Base-by-base conservation (phyloP, 331 rosid species). In the Quercus phellos region DNA sequence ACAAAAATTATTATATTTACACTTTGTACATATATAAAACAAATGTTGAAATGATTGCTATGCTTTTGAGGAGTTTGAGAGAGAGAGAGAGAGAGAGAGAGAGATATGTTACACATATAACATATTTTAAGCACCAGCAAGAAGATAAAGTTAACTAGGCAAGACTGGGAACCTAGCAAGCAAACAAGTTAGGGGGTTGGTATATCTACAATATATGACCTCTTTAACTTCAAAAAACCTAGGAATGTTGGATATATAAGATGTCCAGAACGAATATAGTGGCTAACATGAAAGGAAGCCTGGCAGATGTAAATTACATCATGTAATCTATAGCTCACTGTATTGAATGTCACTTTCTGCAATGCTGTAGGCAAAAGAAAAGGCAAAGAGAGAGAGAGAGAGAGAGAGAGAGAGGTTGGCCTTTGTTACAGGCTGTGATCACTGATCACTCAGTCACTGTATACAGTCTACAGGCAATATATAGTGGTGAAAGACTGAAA, bases 41-140 rank as follows among this genome's bases (percentile, higher is more conserved):
- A 79, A 82, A 68, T 26, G 30, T 46, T 19, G 58, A 60, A 73
- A 85, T 64, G 73, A 74, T 35, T 56, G 82, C 73, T 63, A 43
- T 43, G 64, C 56, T 67, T 67, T 77, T 13, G 73, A 63, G 60
- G 53, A 66, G 63, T 73, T 50, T 76, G 78, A 0, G 18, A 34
- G 51, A 56, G 54, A 4, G 32, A 50, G 68, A 74, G 66, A 74
- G 43, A n/a, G 24, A 19, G 68, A 27, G 68, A 56, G 2, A 21
- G 24, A 26, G 26, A 12, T 17, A 46, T 12, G 17, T 46, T 12
- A 12, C 5, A 43, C 13, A 8, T 2, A 42, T 9, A 17, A 32
- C 9, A 42, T 30, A 32, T 38, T 38, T 21, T 21, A 32, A 32
- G 22, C 24, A 32, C 26, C 16, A 0, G 50, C 14, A 34, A 66